Evolutionary conservation across 306 rosid species (phyloP), one percentile per base, ranked within the genome.

Genomic region (Rubus idaeus): DNA sequence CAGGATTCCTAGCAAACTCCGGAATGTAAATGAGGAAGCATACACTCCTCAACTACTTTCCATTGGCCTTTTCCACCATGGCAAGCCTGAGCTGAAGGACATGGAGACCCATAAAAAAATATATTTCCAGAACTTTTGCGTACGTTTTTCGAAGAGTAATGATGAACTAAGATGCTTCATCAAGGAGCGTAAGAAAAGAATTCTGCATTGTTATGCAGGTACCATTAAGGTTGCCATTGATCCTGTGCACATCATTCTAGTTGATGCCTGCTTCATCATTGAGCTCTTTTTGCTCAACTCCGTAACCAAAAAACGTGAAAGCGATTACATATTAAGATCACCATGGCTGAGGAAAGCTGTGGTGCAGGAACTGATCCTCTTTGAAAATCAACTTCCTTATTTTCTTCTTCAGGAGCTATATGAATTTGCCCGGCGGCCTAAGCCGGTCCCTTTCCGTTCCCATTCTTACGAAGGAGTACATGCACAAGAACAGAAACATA

Each of bases 351-450:
- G 67, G 40, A 77, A 47, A 63, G 75, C n/a, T 23, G 56, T 87
- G 3, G 26, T 75, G 66, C 78, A 77, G 46, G 96, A 88, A 39
- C 39, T 89, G 81, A 44, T 89, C 0, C n/a, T 91, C 2, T 75
- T 91, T 2, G 93, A 91, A 23, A 91, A 91, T 41, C 96, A 85
- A 40, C 77, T 90, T 23, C 96, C 92, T 0, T 81, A 77, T 39
- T 81, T 67, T 42, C 69, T 88, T 5, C 82, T 90, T 0, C 23
- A 10, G 5, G 10, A 79, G 0, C 61, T 90, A 2, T 90, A 85
- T 10, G 21, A 63, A 0, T 23, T 11, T 75, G 17, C 40, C 8
- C n/a, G 8, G 14, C 12, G 40, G 0, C 68, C 14, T 2, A 52
- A 3, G 2, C 14, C n/a, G 0, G 16, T 20, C 9, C 1, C 49